A percentile compares a stretch with the other conserved stretches of the same genome.
Evolutionary conservation across 169 alveolate genomes (phyloP).

Genomic region (Besnoitia besnoiti): DNA sequence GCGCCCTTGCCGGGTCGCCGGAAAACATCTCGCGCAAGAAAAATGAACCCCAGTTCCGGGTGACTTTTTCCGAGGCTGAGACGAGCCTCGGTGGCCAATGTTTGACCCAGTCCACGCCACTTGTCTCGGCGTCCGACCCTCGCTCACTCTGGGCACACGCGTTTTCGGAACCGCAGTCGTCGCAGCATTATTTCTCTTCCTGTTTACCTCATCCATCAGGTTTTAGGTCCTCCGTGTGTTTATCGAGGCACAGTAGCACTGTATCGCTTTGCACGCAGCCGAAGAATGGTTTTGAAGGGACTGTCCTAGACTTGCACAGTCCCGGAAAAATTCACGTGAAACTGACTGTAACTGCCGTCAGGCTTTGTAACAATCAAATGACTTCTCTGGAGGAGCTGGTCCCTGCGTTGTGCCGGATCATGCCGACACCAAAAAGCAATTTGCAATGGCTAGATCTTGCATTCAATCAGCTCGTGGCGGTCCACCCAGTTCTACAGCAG

Average conservation of each 20-base stretch:
- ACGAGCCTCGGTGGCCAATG: not conserved
- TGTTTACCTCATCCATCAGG: not conserved
- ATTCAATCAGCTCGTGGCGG: not conserved
- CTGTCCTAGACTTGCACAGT: not conserved
- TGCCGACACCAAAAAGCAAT: not conserved
- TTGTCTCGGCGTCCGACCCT: not conserved
- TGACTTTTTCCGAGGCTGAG: not conserved
- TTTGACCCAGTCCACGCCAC: not conserved
- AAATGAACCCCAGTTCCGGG: not conserved
- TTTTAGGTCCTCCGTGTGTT: constrained; percentile 26
- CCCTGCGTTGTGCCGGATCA: not conserved
- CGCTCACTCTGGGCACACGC: not conserved
- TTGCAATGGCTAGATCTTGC: constrained; percentile 48
- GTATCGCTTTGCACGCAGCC: constrained; percentile 29
- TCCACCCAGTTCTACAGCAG: not conserved
- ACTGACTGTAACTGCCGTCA: not conserved
- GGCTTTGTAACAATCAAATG: constrained; percentile 49
- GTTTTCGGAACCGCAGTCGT: not conserved
- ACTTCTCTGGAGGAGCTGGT: not conserved
- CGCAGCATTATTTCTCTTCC: not conserved
- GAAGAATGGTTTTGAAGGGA: not conserved
- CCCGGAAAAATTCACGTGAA: not conserved
- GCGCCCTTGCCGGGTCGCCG: not conserved
- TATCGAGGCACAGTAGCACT: constrained; percentile 24
- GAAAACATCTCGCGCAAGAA: not conserved